Evolutionary conservation across 2,329 filamentous ascomycete genomes (phyloP), one percentile per base, ranked within the genome.

Genomic region (Fusarium falciforme): DNA sequence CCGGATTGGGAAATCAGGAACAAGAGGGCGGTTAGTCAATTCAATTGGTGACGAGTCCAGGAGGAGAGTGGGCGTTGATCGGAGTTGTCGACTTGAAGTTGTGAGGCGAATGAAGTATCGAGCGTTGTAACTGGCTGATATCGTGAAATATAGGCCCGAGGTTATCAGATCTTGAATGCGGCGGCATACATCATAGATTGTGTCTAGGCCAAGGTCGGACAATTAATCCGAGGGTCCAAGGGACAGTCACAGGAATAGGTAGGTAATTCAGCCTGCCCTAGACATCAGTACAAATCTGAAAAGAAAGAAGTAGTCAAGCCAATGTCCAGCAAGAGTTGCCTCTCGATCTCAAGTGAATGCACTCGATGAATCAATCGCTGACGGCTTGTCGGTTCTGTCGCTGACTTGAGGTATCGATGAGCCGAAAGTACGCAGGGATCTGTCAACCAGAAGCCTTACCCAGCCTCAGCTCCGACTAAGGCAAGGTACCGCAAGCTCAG

Each of bases 401-500:
- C 10, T n/a, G 20, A 47, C 12, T 59, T 27, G 14, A 70, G 49
- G 66, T 74, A 74, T 73, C 55, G 6, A 42, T 35, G 47, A 36
- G 72, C 68, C 38, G 52, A 40, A 33, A 55, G 47, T 74, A 74
- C 72, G 61, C 52, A 54, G 33, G 61, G 61, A 55, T 63, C n/a
- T 36, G 6, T 29, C 17, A 36, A 55, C 16, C 7, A 17, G 35
- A 55, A 63, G 42, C 59, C 29, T 44, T 47, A 12, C 10, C 33
- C 59, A 40, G 35, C 61, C 42, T 62, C 61, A 72, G 59, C 47
- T 75, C 47, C 44, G 17, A 70, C 65, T 74, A 72, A 75, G 71
- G 72, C 62, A 74, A 74, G 72, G 72, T 74, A 74, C 72, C 62
- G 27, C 60, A 57, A 61, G 72, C 72, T 49, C 57, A 61, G 38